Conservation (phyloP, 495 filamentous ascomycete species). For the Tuber umbilicatum region DNA sequence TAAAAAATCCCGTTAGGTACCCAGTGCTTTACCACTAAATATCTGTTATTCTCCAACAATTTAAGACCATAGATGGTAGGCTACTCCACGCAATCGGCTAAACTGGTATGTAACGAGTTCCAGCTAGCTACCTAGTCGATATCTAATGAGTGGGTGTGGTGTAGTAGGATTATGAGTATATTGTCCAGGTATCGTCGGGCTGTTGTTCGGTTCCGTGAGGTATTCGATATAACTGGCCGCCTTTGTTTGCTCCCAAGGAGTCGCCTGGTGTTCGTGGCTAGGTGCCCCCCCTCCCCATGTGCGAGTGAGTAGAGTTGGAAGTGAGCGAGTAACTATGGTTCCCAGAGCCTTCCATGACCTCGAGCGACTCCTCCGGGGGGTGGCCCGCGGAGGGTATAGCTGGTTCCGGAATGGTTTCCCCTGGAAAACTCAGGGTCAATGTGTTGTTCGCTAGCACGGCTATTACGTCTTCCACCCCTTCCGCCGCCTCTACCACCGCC, state of each 20-base stretch:
- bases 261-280: neutral
- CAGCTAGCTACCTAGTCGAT: neutral
- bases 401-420: slow-evolving; percentile 8
- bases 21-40: neutral
- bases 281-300: neutral
- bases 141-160: neutral
- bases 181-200: neutral
- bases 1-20: neutral
- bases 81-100: neutral
- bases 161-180: neutral
- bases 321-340: slow-evolving; percentile 23
- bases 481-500: slow-evolving; percentile 18
- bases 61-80: neutral
- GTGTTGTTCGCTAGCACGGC: slow-evolving; percentile 15
- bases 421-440: slow-evolving; percentile 7
- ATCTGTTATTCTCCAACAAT: neutral
- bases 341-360: slow-evolving; percentile 39
- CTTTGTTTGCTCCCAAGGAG: neutral
- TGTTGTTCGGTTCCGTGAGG: neutral
- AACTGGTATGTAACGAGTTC: neutral
- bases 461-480: slow-evolving; percentile 18
- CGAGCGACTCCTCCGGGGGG: slow-evolving; percentile 35
- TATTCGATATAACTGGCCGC: slow-evolving; percentile 1
- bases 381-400: slow-evolving; percentile 28
- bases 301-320: neutral